Evolutionary conservation across 1,284 basidiomycete species (phyloP).

Genomic region (Megacollybia platyphylla): DNA sequence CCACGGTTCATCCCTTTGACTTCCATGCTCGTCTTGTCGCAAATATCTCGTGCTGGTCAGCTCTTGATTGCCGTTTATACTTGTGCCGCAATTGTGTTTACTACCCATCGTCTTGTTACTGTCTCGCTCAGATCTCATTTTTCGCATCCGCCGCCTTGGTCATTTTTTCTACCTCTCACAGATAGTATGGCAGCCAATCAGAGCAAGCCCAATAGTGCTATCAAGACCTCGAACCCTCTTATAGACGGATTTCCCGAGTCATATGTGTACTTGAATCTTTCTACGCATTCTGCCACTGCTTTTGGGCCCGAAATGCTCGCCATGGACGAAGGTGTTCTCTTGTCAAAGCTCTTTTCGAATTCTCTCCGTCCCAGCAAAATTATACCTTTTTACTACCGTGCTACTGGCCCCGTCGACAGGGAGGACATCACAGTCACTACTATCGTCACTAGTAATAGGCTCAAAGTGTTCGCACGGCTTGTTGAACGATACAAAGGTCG

Average conservation of each 20-base stretch:
- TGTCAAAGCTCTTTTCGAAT: constrained; percentile 57
- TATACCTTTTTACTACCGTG: constrained; percentile 71
- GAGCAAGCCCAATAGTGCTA: constrained; percentile 4
- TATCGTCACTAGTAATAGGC: constrained; percentile 68
- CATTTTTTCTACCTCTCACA: constrained; percentile 4
- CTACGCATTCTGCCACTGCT: background rate
- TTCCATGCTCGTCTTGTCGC: constrained; percentile 2
- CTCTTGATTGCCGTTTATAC: constrained; percentile 13
- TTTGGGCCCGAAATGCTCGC: constrained; percentile 12
- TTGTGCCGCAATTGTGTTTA: constrained; percentile 17
- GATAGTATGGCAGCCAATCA: background rate
- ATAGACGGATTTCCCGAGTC: background rate
- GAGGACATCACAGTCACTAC: constrained; percentile 78
- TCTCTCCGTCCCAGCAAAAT: constrained; percentile 62
- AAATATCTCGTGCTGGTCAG: constrained; percentile 9
- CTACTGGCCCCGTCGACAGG: constrained; percentile 29
- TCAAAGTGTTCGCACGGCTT: constrained; percentile 57
- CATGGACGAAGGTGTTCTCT: constrained; percentile 29
- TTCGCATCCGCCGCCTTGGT: constrained; percentile 2
- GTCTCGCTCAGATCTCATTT: constrained; percentile 4
- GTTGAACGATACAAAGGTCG: constrained; percentile 58
- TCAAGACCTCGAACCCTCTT: constrained; percentile 1
- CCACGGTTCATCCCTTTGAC: background rate
- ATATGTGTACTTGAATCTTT: constrained; percentile 8
- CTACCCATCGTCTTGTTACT: constrained; percentile 17